Percentiles rank a stretch among this genome's conserved stretches.
phyloP scores from a whole-genome alignment of 805 yeast species.

The Zygotorulaspora chibaensis region DNA sequence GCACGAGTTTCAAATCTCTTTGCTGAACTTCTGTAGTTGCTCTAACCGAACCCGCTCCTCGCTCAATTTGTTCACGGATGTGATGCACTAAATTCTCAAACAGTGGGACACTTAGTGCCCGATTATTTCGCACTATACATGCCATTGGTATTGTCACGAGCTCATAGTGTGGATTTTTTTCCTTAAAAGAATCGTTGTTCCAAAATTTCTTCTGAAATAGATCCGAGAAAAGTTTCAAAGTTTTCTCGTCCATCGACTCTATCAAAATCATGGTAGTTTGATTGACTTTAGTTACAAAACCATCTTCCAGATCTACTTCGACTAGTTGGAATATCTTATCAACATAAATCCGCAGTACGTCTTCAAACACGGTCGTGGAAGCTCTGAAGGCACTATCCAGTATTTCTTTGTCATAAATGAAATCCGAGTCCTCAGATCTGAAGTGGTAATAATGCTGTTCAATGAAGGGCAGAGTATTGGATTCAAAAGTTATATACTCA shows the following conservation, averaged over 20 bases:
- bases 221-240: conserved; percentile 44
- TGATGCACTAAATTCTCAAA: conserved; percentile 35
- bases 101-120: conserved; percentile 20
- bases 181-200: conserved; percentile 49
- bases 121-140: conserved; percentile 59
- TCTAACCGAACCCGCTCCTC: conserved; percentile 77
- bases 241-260: conserved; percentile 58
- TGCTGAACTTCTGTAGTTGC: conserved; percentile 61
- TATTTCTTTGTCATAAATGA: conserved; percentile 40
- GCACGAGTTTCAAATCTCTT: conserved; percentile 71
- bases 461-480: conserved; percentile 51
- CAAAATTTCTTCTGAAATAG: conserved; percentile 40
- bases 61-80: conserved; percentile 62
- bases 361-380: conserved; percentile 66
- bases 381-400: conserved; percentile 61
- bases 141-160: conserved; percentile 71
- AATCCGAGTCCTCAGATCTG: conserved; percentile 30
- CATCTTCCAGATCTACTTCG: conserved; percentile 45
- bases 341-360: conserved; percentile 51
- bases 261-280: conserved; percentile 46
- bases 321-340: conserved; percentile 58
- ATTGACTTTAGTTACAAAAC: conserved; percentile 38
- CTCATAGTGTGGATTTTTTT: conserved; percentile 56
- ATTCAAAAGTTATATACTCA: conserved; percentile 40
- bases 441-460: conserved; percentile 58